Base-by-base conservation (phyloP, 495 filamentous ascomycete species). In the Lineolata rhizophorae region DNA sequence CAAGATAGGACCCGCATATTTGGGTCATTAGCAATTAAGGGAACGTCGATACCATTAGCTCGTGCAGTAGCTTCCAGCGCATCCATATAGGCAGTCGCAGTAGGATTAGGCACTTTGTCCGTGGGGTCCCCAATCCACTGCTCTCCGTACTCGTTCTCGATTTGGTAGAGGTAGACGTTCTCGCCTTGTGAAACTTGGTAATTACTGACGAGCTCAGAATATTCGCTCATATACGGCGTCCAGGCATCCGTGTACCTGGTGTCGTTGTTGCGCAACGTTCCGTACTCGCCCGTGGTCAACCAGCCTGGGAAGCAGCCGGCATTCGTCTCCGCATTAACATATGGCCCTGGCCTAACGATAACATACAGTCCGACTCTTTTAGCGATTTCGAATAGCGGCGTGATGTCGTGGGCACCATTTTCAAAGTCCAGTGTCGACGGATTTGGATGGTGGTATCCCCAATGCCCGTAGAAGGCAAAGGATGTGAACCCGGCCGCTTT, bases 121-220 rank as follows among this genome's bases (percentile, higher is more conserved):
- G 30, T 37, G 0, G 55, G 46, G 32, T 49, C 45, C 16, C 52
- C 50, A n/a, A n/a, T n/a, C 60, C 66, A 70, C 37, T 72, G 65
- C n/a, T 60, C 41, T 4, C 63, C 61, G 28, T 67, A 64, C 38
- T 73, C 68, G 37, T 73, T 71, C 39, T 73, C 68, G 27, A 69
- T 61, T 36, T 73, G 68, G 42, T 61, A 66, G 19, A 57, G 38
- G 12, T 71, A 47, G 3, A 62, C 51, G 34, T 64, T 65, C 5
- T 65, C 57, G 3, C 66, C 68, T 35, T 68, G 56, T 1, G 62
- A 65, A 15, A 72, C 56, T 30, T 65, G 60, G 34, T 70, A 56
- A 12, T 52, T 42, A 31, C 55, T 58, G 3, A 64, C 58, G 1
- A 64, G 55, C 35, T 61, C 38, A 0, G 61, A 56, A 28, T 64